A percentile compares a stretch with the other conserved stretches of the same genome.
Conservation (phyloP, 805 yeast species). For the Debaryomyces castellii region DNA sequence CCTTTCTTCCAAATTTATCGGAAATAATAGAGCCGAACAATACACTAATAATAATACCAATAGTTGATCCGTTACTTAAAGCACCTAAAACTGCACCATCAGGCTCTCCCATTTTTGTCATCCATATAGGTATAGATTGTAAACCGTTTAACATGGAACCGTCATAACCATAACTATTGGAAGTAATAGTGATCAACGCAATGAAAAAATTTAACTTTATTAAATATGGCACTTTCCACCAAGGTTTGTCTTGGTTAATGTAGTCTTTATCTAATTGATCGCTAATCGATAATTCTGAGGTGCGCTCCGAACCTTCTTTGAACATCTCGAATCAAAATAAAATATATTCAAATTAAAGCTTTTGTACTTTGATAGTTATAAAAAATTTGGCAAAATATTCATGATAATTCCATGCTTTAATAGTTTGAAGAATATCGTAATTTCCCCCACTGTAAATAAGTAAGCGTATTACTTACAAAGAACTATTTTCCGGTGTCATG, state of each 20-base stretch:
- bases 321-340: not conserved
- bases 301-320: not conserved
- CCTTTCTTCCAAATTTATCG: conserved; percentile 45
- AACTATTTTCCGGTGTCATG: no score
- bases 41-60: conserved; percentile 38
- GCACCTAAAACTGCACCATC: conserved; percentile 41
- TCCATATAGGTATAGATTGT: conserved; percentile 46
- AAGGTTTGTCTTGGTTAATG: not conserved
- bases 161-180: conserved; percentile 50
- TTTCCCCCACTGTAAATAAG: no score
- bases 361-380: no score
- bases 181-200: conserved; percentile 42
- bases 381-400: no score
- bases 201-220: conserved; percentile 35
- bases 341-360: no score
- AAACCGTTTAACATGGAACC: conserved; percentile 52
- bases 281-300: not conserved
- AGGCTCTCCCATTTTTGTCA: conserved; percentile 37
- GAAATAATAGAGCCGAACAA: conserved; percentile 24
- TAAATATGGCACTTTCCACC: conserved; percentile 13
- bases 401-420: no score
- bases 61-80: conserved; percentile 39
- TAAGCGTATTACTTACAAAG: no score
- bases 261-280: not conserved
- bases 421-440: no score